Base-by-base conservation (phyloP, 2,329 filamentous ascomycete species). In the Cordyceps cicadae region DNA sequence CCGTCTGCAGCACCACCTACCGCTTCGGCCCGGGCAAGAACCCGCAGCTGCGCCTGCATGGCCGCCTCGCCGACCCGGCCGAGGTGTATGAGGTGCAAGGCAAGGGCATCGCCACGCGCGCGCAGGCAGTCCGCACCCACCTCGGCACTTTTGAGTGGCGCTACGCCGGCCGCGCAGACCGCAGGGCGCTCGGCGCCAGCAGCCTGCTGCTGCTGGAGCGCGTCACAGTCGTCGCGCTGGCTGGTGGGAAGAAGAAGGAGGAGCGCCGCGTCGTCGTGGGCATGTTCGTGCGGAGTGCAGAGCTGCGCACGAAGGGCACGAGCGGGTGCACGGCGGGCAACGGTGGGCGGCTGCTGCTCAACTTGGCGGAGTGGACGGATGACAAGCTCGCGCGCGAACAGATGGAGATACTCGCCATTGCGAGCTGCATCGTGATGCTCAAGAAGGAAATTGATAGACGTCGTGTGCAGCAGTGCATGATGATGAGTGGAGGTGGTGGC, bases 361-460 rank as follows among this genome's bases (percentile, higher is more conserved):
- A 80, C 62, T 63, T 79, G 63, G 53, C 67, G 2, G 68, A 68
- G 59, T 76, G 74, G 71, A 62, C 60, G 26, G 72, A 68, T 8
- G 41, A 60, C 3, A 76, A 75, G 66, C 70, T 67, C 7, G 70
- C 72, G 50, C 65, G 59, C 3, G 66, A 66, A 53, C 70, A 81
- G 66, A 69, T 81, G 62, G 75, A 82, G 66, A 72, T 77, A n/a
- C 63, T 86, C 21, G 75, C 81, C 11, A 76, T 87, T 19, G 77
- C 79, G 49, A 85, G 81, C 17, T 84, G 79, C 62, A 65, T 87
- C 60, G 70, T 79, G 17, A 85, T 88, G 84, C 69, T 87, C 65
- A 87, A 87, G 78, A 83, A 81, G 70, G 86, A 87, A 75, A 73
- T 85, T 54, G 85, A 87, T 69, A 74, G 84, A 48, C 74, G 82